Conservation (phyloP, 108 stramenopile species). For the Nannochloropsis salina region DNA sequence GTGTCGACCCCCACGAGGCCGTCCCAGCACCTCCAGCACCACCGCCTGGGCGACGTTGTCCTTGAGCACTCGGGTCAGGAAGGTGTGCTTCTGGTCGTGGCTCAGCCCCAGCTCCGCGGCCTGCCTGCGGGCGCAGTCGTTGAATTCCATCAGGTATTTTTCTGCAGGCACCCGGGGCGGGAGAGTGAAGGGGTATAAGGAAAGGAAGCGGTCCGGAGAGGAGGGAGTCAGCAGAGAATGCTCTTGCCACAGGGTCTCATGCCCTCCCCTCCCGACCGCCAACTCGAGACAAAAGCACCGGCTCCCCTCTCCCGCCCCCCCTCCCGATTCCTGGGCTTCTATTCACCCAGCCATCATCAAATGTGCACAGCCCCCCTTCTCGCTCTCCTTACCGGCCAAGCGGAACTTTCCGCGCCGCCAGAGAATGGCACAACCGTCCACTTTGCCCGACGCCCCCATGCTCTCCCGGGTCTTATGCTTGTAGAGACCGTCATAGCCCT, state of each 20-base stretch:
- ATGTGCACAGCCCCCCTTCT: background rate
- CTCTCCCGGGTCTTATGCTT: slow-evolving; percentile 93
- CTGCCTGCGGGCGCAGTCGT: slow-evolving; percentile 82
- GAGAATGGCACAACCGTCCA: slow-evolving; percentile 98
- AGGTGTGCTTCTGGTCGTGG: slow-evolving; percentile 73
- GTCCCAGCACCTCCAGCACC: slow-evolving; percentile 80
- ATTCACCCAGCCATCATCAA: no score
- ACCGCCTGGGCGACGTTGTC: slow-evolving; percentile 97
- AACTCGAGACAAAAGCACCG: background rate
- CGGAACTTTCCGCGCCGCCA: slow-evolving; percentile 87
- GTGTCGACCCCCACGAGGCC: slow-evolving; percentile 49
- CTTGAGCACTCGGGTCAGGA: slow-evolving; percentile 80
- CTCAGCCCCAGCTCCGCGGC: slow-evolving; percentile 73
- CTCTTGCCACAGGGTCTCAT: background rate
- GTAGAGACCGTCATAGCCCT: slow-evolving; percentile 91
- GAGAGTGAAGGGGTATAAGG: background rate
- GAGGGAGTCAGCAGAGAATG: background rate
- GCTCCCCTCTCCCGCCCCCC: background rate
- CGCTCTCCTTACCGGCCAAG: slow-evolving; percentile 49
- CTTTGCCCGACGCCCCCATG: slow-evolving; percentile 84
- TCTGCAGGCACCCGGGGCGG: slow-evolving; percentile 44
- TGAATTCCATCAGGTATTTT: slow-evolving; percentile 92
- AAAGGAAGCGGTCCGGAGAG: background rate
- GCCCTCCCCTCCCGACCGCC: background rate
- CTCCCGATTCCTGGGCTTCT: background rate